Evolutionary conservation across 257 asterid genomes (phyloP), one percentile per base, ranked within the genome.

Genomic region (Petunia axillaris): DNA sequence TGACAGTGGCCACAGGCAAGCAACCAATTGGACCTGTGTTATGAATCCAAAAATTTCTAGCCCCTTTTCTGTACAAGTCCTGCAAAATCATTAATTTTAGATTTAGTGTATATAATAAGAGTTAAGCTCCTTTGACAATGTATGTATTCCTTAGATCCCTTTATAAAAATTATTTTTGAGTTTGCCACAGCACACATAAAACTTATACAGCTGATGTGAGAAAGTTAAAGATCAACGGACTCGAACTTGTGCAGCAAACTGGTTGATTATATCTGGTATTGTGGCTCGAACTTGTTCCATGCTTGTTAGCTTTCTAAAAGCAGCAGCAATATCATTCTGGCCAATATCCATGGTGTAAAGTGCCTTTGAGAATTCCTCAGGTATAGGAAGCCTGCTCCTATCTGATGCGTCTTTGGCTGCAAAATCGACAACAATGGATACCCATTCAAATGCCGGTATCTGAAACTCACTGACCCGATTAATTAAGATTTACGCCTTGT

Each of bases 11-110:
- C 13, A 81, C 81, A 5, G 94, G 91, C 57, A 87, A 76, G 64
- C 92, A 90, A 64, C 94, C 92, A 76, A 87, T 70, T 1, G 92
- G 92, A n/a, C 90, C 91, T 2, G 85, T 80, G 39, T 90, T 88
- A 7, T 90, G 92, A 35, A 90, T 90, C 94, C 94, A 90, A 9
- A 90, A 82, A 4, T 88, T 59, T 78, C 94, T 87, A 14, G 90
- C 94, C 43, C 90, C 90, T 6, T 58, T 81, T 36, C 71, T 77
- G 66, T 90, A 86, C 44, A 87, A n/a, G 54, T 84, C 77, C 93
- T 90, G 79, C 60, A 79, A 75, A 8, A 41, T 6, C 3, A 48
- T 6, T 57, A 36, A 36, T 9, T 0, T 62, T 4, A 25, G 25
- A 25, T 25, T 25, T 25, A 25, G 25, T 25, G 25, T 25, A 25